A percentile compares a stretch with the other conserved stretches of the same genome.
phyloP scores from a whole-genome alignment of 768 basidiomycete genomes.

The Heimioporus sp. region DNA sequence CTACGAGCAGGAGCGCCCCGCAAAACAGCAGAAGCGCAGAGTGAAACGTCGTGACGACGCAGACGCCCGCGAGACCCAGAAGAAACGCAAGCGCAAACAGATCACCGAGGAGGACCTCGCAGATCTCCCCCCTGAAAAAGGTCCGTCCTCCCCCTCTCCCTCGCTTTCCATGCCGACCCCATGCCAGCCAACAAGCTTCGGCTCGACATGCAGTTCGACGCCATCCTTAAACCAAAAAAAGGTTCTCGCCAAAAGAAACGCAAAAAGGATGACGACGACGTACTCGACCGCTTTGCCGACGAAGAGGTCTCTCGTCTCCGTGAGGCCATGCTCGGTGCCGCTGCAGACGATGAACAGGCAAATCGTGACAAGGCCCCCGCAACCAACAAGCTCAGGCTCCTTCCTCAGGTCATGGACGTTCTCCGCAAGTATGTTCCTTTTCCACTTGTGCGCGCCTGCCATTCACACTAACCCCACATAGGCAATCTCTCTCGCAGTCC shows the following conservation, averaged over 20 bases:
- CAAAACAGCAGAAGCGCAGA: constrained; percentile 24
- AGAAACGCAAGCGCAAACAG: constrained; percentile 61
- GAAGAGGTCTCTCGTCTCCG: constrained; percentile 89
- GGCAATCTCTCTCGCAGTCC: constrained; percentile 82
- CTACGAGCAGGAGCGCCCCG: constrained; percentile 40
- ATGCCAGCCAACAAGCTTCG: constrained; percentile 67
- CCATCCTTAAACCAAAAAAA: constrained; percentile 82
- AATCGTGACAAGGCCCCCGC: constrained; percentile 83
- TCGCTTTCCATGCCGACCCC: not conserved
- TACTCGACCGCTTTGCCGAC: constrained; percentile 81
- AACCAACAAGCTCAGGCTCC: constrained; percentile 74
- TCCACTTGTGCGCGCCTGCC: not conserved
- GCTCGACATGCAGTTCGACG: constrained; percentile 82
- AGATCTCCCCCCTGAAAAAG: constrained; percentile 75
- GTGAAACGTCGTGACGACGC: constrained; percentile 42
- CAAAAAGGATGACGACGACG: constrained; percentile 77
- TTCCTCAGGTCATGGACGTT: constrained; percentile 90
- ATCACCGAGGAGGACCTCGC: constrained; percentile 64
- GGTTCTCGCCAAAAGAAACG: constrained; percentile 57
- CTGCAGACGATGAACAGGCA: constrained; percentile 76
- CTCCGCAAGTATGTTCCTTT: constrained; percentile 74
- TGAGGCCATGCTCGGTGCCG: constrained; percentile 84
- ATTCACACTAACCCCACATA: constrained; percentile 28
- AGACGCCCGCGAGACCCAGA: constrained; percentile 33
- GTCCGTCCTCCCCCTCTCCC: constrained; percentile 36